These are phyloP conservation scores for Prinsepia uniflora DNA, from an alignment of 306 rosid genomes.

Conservation along the genomic window DNA sequence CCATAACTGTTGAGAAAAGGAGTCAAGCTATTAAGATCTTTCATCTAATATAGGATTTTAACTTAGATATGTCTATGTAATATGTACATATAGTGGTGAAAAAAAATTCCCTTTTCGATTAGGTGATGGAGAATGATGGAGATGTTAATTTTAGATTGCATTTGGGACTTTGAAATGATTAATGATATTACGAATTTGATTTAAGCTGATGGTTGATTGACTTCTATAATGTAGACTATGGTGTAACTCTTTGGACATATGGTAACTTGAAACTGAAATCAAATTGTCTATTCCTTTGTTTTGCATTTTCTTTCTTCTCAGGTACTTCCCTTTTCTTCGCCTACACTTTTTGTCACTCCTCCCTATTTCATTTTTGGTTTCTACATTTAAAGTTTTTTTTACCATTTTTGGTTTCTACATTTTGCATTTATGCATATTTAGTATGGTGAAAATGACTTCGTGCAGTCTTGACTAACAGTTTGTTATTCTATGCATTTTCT, in stretches of 20 bases:
- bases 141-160: background rate
- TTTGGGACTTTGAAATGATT: background rate
- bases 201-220: background rate
- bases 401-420: background rate
- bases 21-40: background rate
- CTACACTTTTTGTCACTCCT: background rate
- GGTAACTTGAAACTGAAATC: background rate
- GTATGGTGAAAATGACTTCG: background rate
- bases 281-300: background rate
- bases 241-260: background rate
- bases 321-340: background rate
- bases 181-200: background rate
- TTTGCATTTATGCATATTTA: background rate
- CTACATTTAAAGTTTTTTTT: background rate
- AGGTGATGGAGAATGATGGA: background rate
- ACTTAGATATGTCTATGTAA: background rate
- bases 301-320: background rate
- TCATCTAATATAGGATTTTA: background rate
- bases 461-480: too few relatives aligned
- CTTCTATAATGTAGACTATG: background rate
- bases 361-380: background rate
- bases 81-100: background rate
- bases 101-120: too few relatives aligned
- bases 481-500: too few relatives aligned
- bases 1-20: background rate